Percentiles rank a stretch among this genome's conserved stretches.
These are phyloP conservation scores for Xylariomycetidae sp. DNA, from an alignment of 2,329 filamentous ascomycete genomes.

Conservation along the genomic window DNA sequence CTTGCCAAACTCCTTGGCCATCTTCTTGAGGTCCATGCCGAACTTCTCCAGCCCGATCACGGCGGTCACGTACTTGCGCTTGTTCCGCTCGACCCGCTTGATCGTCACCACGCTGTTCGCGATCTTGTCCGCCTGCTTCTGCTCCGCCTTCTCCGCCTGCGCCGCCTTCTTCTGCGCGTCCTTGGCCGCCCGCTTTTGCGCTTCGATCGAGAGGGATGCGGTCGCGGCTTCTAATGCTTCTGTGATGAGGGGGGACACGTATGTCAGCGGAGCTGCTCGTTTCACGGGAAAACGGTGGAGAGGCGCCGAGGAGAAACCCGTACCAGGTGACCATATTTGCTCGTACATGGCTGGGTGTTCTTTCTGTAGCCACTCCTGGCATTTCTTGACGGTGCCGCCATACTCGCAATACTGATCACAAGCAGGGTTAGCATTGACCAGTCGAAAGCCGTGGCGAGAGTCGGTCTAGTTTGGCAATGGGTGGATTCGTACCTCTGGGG, in stretches of 20 bases:
- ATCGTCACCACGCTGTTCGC: slow-evolving; percentile 79
- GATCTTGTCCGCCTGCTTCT: slow-evolving; percentile 75
- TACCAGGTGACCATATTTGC: slow-evolving; percentile 81
- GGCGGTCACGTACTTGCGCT: slow-evolving; percentile 93
- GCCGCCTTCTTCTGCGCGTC: slow-evolving; percentile 96
- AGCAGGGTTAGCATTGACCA: too few species aligned
- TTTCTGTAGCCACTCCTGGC: slow-evolving; percentile 87
- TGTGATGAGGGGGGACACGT: slow-evolving; percentile 27
- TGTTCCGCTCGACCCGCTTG: slow-evolving; percentile 96
- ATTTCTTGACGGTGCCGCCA: slow-evolving; percentile 92
- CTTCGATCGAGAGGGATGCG: slow-evolving; percentile 78
- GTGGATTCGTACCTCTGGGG: slow-evolving; percentile 49
- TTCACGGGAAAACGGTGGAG: slow-evolving; percentile 1
- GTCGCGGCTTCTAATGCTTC: slow-evolving; percentile 81
- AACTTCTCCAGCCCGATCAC: slow-evolving; percentile 88
- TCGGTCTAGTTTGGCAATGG: background rate
- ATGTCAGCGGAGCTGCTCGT: background rate
- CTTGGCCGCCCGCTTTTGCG: slow-evolving; percentile 90
- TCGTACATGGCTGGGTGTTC: slow-evolving; percentile 68
- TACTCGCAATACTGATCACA: slow-evolving; percentile 91
- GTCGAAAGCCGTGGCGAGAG: background rate
- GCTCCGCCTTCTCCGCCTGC: slow-evolving; percentile 83
- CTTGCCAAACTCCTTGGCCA: slow-evolving; percentile 95
- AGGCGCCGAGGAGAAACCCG: slow-evolving; percentile 11
- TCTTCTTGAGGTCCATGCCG: slow-evolving; percentile 88